Percentiles rank a stretch among this genome's conserved stretches.
phyloP scores from a whole-genome alignment of 1,139 yeast genomes.

The Saccharomyces hybrid region DNA sequence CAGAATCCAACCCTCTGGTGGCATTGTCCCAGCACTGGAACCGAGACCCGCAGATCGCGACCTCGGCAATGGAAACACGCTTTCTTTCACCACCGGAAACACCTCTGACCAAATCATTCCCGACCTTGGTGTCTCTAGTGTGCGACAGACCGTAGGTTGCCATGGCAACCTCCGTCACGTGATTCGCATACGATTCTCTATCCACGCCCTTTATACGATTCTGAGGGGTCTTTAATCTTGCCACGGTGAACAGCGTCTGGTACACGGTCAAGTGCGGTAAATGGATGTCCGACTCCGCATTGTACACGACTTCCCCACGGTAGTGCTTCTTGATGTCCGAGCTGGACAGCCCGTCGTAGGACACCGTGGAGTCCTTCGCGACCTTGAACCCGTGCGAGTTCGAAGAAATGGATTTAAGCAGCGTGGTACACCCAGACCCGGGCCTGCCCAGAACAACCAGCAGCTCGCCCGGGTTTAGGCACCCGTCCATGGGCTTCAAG shows the following conservation, averaged over 20 bases:
- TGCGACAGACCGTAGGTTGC: constrained; percentile 67
- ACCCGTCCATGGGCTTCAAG: constrained; percentile 58
- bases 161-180: constrained; percentile 60
- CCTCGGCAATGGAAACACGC: constrained; percentile 72
- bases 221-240: constrained; percentile 56
- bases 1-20: constrained; percentile 67
- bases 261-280: constrained; percentile 70
- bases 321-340: constrained; percentile 43
- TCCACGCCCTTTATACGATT: constrained; percentile 54
- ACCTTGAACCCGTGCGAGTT: constrained; percentile 66
- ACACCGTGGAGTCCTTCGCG: constrained; percentile 41
- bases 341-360: constrained; percentile 46
- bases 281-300: constrained; percentile 65
- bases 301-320: constrained; percentile 65
- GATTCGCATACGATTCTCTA: constrained; percentile 51
- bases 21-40: constrained; percentile 69
- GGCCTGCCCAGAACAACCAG: constrained; percentile 77
- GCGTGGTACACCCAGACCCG: constrained; percentile 79
- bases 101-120: constrained; percentile 63
- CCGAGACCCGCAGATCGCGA: constrained; percentile 52
- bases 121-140: constrained; percentile 61
- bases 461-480: constrained; percentile 62
- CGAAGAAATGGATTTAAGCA: constrained; percentile 60
- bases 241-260: constrained; percentile 60
- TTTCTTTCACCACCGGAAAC: constrained; percentile 82